Base-by-base conservation (phyloP, 768 basidiomycete genomes). In the Collybia sordida region DNA sequence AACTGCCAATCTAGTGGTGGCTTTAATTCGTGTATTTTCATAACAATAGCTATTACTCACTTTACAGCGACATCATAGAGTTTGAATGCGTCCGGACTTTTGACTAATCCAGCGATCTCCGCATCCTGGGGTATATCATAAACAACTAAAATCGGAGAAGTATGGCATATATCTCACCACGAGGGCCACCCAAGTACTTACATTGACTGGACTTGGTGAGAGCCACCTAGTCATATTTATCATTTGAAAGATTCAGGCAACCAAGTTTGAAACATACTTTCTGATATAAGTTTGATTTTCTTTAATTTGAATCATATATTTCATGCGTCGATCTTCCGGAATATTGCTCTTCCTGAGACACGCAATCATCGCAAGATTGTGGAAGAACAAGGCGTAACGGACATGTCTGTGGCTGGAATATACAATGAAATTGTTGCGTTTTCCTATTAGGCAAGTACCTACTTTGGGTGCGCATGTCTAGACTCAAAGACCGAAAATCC, bases 11-110 rank as follows among this genome's bases (percentile, higher is more conserved):
- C 85, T 86, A 6, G 45, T 14, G 27, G 9, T 36, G 24, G 14
- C 6, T 46, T 8, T 15, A 19, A 9, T 15, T 35, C 12, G 12
- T 25, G 27, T 25, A 17, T 15, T 24, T 6, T n/a, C 6, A 48
- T 11, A 11, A 7, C 31, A 11, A 14, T 12, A 31, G 3, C 14
- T 3, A 31, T 31, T 17, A 59, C 74, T 41, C 61, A 81, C 83
- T 78, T 84, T 19, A 86, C 81, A 11, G 87, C 86, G 14, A 80
- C 69, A 53, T 90, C 88, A 58, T 86, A 88, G 5, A 86, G 67
- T 54, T 78, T 80, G 61, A 84, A 80, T 1, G 86, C 82, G 48
- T 83, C 79, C 2, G 78, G 70, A 49, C 73, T 74, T 38, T 81
- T 75, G 14, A 71, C 56, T 34, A 88, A 64, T 0, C 84, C 80